phyloP scores from a whole-genome alignment of 768 basidiomycete genomes.

The Glaciozyma martinii region DNA sequence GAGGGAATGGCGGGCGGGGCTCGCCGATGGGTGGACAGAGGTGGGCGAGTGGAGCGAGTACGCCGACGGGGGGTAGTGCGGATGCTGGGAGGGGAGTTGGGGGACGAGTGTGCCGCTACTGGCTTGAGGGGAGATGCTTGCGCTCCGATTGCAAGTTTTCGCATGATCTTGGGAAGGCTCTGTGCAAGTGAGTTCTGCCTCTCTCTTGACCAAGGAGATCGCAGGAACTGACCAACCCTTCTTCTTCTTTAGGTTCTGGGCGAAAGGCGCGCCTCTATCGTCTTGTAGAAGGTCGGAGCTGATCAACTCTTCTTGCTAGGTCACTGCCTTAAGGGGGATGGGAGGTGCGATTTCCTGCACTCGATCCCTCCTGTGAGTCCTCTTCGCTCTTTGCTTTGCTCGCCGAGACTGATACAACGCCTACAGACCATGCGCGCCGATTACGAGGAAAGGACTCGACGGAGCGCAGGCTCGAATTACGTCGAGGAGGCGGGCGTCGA shows the following conservation, averaged over 20 bases:
- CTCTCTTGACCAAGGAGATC: not conserved
- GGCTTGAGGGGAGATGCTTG: slow-evolving; percentile 89
- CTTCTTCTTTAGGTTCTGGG: slow-evolving; percentile 77
- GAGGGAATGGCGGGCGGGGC: slow-evolving; percentile 26
- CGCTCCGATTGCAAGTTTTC: slow-evolving; percentile 88
- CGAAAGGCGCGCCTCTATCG: too few relatives aligned
- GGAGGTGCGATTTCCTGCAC: slow-evolving; percentile 84
- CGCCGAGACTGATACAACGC: slow-evolving; percentile 36
- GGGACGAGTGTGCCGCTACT: slow-evolving; percentile 79
- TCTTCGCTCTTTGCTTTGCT: slow-evolving; percentile 39
- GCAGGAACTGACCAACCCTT: slow-evolving; percentile 2
- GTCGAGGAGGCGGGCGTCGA: slow-evolving; percentile 36
- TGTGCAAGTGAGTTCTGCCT: slow-evolving; percentile 52
- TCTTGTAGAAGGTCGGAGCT: too few relatives aligned
- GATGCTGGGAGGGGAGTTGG: slow-evolving; percentile 34
- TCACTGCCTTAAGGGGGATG: slow-evolving; percentile 78
- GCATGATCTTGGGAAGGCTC: slow-evolving; percentile 35
- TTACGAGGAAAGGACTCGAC: slow-evolving; percentile 39
- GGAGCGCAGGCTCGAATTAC: slow-evolving; percentile 33
- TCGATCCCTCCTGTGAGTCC: slow-evolving; percentile 54
- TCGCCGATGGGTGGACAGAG: slow-evolving; percentile 12
- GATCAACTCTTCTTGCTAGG: slow-evolving; percentile 48
- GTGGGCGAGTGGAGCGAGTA: slow-evolving; percentile 31
- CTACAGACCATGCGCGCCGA: slow-evolving; percentile 29
- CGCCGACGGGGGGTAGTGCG: slow-evolving; percentile 18